Evolutionary conservation across 23 red algal species (phyloP).

Genomic region (Gracilaria domingensis): DNA sequence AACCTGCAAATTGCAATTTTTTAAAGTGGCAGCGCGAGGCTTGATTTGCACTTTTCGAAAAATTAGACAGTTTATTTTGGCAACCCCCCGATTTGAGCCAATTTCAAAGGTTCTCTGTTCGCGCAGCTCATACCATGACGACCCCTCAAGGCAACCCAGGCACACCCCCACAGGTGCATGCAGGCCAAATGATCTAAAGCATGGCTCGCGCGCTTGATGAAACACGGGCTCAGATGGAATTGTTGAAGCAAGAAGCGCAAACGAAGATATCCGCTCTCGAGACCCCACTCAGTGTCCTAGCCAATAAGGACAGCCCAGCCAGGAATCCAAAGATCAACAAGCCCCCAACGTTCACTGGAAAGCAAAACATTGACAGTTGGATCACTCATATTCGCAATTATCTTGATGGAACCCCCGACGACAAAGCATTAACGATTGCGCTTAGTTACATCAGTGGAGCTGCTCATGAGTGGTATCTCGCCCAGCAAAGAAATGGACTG

Average conservation of each 20-base stretch:
- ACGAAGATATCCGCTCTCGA: background rate
- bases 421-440: background rate
- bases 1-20: no score
- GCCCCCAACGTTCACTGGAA: slow-evolving; percentile 1
- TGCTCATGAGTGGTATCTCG: background rate
- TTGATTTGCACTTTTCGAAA: no score
- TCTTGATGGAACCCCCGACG: slow-evolving; percentile 1
- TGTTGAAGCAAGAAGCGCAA: no score
- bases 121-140: no score
- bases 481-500: background rate
- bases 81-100: no score
- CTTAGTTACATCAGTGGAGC: background rate
- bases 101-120: no score
- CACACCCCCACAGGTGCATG: background rate
- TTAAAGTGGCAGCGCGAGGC: no score
- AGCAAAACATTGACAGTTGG: slow-evolving; percentile 31
- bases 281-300: background rate
- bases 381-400: slow-evolving; percentile 20
- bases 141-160: no score
- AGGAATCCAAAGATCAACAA: slow-evolving; percentile 31
- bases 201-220: no score
- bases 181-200: background rate
- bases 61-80: no score
- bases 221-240: no score
- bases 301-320: background rate